A percentile compares a stretch with the other conserved stretches of the same genome.
phyloP scores from a whole-genome alignment of 208 protist genomes.

The Leishmania tropica region DNA sequence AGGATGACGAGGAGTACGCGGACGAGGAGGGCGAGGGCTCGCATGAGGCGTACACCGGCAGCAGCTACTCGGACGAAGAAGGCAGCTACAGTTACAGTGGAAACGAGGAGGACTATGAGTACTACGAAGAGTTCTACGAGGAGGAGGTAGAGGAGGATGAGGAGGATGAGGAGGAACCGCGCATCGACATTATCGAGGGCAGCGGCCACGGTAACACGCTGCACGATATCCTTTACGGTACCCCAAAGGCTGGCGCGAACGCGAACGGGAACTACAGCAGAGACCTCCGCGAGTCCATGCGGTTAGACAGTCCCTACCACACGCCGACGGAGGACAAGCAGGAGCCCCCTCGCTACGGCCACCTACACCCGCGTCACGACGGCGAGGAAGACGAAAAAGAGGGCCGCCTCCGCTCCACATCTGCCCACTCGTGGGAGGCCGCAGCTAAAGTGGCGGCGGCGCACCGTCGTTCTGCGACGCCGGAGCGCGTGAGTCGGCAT shows the following conservation, averaged over 20 bases:
- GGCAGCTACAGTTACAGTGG: slow-evolving; percentile 28
- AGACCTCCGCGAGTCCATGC: slow-evolving; percentile 24
- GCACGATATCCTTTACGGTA: slow-evolving; percentile 71
- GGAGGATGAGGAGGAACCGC: slow-evolving; percentile 69
- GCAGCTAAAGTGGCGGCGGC: background rate
- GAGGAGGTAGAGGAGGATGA: slow-evolving; percentile 73
- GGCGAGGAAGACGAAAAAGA: slow-evolving; percentile 6
- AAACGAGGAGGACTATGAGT: slow-evolving; percentile 47
- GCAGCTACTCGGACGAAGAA: slow-evolving; percentile 12
- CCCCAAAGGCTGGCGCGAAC: slow-evolving; percentile 48
- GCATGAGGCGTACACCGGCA: slow-evolving; percentile 1
- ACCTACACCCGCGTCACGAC: slow-evolving; percentile 20
- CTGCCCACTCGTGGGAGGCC: background rate
- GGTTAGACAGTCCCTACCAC: slow-evolving; percentile 13
- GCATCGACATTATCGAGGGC: slow-evolving; percentile 77
- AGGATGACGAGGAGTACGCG: background rate
- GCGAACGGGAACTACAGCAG: slow-evolving; percentile 29
- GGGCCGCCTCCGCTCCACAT: background rate
- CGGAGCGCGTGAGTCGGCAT: slow-evolving; percentile 16
- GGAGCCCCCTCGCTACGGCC: background rate
- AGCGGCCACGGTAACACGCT: slow-evolving; percentile 41
- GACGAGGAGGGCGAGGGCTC: slow-evolving; percentile 1
- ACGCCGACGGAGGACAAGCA: slow-evolving; percentile 3
- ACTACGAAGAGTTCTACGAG: slow-evolving; percentile 69
- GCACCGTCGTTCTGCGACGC: slow-evolving; percentile 12